These are phyloP conservation scores for Amanita molliuscula DNA, from an alignment of 768 basidiomycete species.

Conservation along the genomic window DNA sequence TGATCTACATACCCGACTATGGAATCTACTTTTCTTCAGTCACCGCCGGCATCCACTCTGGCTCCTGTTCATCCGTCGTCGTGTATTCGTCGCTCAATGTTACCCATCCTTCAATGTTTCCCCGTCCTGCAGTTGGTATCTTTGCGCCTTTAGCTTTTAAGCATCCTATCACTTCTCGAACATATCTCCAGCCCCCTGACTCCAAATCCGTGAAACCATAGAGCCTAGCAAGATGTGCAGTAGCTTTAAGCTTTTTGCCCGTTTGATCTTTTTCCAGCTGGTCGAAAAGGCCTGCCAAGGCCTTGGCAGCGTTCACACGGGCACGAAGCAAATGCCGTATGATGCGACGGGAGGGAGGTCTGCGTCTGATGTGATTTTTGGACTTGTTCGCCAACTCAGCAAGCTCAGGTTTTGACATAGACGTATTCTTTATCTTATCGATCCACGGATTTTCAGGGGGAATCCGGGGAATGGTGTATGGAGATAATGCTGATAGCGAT, in stretches of 20 bases:
- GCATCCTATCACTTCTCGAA: constrained; percentile 64
- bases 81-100: constrained; percentile 42
- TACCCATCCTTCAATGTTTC: constrained; percentile 55
- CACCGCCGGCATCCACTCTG: not conserved
- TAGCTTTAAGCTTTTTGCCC: constrained; percentile 32
- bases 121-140: constrained; percentile 36
- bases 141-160: constrained; percentile 64
- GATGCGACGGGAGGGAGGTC: constrained; percentile 71
- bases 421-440: constrained; percentile 27
- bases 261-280: constrained; percentile 36
- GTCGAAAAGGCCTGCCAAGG: constrained; percentile 63
- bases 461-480: constrained; percentile 55
- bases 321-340: constrained; percentile 85
- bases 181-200: constrained; percentile 49
- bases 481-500: constrained; percentile 58
- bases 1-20: not conserved
- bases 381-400: constrained; percentile 13
- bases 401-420: not conserved
- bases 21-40: not conserved
- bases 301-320: constrained; percentile 73
- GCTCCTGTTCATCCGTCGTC: constrained; percentile 22
- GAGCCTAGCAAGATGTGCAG: constrained; percentile 35
- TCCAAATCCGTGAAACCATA: constrained; percentile 29
- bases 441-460: constrained; percentile 71
- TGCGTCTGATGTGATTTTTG: constrained; percentile 24